These are phyloP conservation scores for Aspergillus vadensis DNA, from an alignment of 2,329 filamentous ascomycete genomes.

Conservation along the genomic window DNA sequence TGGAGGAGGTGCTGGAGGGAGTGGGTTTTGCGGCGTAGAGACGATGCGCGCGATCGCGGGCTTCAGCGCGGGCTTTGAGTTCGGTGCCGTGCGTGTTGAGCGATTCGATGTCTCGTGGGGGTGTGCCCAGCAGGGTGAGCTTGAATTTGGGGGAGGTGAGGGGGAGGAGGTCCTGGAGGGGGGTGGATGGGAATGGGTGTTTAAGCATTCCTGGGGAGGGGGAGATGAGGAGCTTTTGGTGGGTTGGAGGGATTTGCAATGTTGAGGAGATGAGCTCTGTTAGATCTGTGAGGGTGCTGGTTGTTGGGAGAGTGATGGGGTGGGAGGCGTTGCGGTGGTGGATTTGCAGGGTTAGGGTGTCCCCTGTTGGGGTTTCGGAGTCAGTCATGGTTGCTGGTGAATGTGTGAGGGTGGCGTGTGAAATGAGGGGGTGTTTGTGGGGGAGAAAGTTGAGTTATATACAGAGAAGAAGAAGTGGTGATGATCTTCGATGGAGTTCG, in stretches of 20 bases:
- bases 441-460: not conserved
- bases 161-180: conserved; percentile 36
- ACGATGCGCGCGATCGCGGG: conserved; percentile 18
- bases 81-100: conserved; percentile 42
- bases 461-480: not conserved
- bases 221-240: conserved; percentile 50
- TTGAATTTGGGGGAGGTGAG: conserved; percentile 44
- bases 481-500: conserved; percentile 6
- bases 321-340: conserved; percentile 58
- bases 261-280: conserved; percentile 34
- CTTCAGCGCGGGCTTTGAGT: conserved; percentile 27
- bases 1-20: conserved; percentile 61
- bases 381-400: not conserved
- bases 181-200: conserved; percentile 44
- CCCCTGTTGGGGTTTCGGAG: not conserved
- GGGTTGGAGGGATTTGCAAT: conserved; percentile 43
- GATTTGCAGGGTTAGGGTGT: conserved; percentile 49
- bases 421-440: not conserved
- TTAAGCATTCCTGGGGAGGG: conserved; percentile 52
- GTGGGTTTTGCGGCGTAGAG: conserved; percentile 31
- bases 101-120: conserved; percentile 44
- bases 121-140: conserved; percentile 50
- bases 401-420: not conserved
- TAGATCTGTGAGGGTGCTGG: conserved; percentile 55
- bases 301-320: conserved; percentile 49